Percentiles rank a stretch among this genome's conserved stretches.
Conservation (phyloP, 2,329 filamentous ascomycete species). For the Nigrospora oryzae region DNA sequence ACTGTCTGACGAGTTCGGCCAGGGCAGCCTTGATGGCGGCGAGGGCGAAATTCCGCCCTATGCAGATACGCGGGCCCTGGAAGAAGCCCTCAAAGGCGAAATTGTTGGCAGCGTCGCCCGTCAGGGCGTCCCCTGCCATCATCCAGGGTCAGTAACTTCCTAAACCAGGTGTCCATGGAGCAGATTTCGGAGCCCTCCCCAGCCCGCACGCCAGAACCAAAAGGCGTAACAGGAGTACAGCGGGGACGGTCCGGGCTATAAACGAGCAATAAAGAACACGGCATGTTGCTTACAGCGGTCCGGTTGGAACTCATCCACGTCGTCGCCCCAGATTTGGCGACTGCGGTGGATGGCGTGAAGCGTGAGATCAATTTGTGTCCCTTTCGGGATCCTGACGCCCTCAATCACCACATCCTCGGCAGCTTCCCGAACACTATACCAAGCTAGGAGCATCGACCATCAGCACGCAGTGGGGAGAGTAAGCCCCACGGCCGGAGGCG, state of each 20-base stretch:
- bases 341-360: constrained; percentile 9
- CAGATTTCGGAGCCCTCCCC: too few relatives aligned
- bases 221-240: too few relatives aligned
- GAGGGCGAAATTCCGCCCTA: constrained; percentile 14
- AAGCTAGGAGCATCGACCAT: too few relatives aligned
- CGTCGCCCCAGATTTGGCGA: constrained; percentile 11
- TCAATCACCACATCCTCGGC: constrained; percentile 12
- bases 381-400: constrained; percentile 13
- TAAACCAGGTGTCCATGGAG: too few relatives aligned
- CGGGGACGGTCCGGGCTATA: too few relatives aligned
- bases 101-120: constrained; percentile 16
- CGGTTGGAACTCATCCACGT: constrained; percentile 10
- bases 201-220: too few relatives aligned
- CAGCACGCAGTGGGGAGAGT: not conserved
- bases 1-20: constrained; percentile 12
- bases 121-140: constrained; percentile 8
- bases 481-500: not conserved
- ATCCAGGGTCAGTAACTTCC: too few relatives aligned
- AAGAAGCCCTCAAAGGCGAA: constrained; percentile 17
- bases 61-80: constrained; percentile 17
- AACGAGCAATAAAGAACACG: too few relatives aligned
- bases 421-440: constrained; percentile 10
- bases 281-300: too few relatives aligned
- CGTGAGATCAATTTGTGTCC: constrained; percentile 13
- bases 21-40: constrained; percentile 15